Base-by-base conservation (phyloP, 73 alveolate genomes). In the Durusdinium trenchii region DNA sequence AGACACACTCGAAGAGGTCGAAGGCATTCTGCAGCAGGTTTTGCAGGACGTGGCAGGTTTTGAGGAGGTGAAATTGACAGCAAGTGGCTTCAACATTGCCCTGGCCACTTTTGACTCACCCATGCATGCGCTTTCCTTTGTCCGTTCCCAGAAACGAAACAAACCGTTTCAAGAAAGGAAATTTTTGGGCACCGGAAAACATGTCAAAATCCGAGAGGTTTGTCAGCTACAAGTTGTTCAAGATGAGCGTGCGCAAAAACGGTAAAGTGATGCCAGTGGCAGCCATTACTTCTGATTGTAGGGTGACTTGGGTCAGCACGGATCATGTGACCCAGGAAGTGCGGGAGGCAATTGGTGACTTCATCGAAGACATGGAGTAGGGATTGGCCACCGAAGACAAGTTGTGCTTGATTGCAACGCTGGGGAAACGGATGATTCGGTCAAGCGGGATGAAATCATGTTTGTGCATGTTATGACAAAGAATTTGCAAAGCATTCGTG, bases 281-380 rank as follows among this genome's bases (percentile, higher is more conserved):
- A 35, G 6, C 71, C 40, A 16, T 84, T 42, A 51, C 6, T 32
- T 50, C 28, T 1, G 54, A n/a, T 51, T 30, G 46, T 35, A 48
- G 43, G 1, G 52, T 84, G 23, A 16, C 61, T 36, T 84, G 94
- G 94, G 3, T 84, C 57, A 18, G 36, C 5, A 78, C 50, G 18
- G 87, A 12, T 14, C 52, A 14, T 28, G 51, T 30, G 69, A 38
- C 16, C 50, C 35, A 4, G 46, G 73, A 20, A 32, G 87, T 43
- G n/a, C 87, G 87, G 20, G 87, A 76, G 36, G 92, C 92, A 2
- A 3, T 86, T 3, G 82, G 40, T 42, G 64, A 28, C 46, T 86
- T 86, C 82, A 57, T 86, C 23, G 95, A 40, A 20, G 95, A 86
- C 36, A 36, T 86, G 95, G 95, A 86, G 61, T 86, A 57, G 95